A percentile compares a stretch with the other conserved stretches of the same genome.
phyloP scores from a whole-genome alignment of 2,329 filamentous ascomycete genomes.

The Microdochium bolleyi region DNA sequence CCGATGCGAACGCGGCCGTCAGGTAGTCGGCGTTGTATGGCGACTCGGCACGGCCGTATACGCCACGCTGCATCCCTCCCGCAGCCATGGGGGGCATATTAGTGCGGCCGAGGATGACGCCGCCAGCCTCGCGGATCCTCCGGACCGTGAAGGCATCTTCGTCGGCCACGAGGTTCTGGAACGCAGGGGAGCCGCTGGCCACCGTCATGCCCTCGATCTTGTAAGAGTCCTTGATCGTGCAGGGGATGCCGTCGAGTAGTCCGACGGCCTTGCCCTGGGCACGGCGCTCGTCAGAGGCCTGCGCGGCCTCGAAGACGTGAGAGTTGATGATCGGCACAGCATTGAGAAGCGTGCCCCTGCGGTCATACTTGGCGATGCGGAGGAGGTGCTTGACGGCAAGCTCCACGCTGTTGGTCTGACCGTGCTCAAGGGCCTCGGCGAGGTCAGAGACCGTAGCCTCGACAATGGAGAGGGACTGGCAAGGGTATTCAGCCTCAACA shows the following conservation, averaged over 20 bases:
- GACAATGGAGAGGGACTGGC: background rate
- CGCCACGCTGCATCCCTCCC: conserved; percentile 48
- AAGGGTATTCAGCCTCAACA: background rate
- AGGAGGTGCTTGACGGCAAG: conserved; percentile 35
- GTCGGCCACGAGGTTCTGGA: conserved; percentile 37
- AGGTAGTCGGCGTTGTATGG: conserved; percentile 47
- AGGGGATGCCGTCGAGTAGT: conserved; percentile 47
- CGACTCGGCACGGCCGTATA: conserved; percentile 47
- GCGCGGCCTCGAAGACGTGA: conserved; percentile 34
- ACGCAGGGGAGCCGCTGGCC: conserved; percentile 46
- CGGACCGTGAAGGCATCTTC: conserved; percentile 44
- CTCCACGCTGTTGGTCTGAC: conserved; percentile 25
- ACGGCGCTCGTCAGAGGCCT: conserved; percentile 35
- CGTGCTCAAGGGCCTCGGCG: background rate
- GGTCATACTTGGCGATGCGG: conserved; percentile 38
- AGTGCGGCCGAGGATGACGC: conserved; percentile 43
- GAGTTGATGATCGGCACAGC: conserved; percentile 39
- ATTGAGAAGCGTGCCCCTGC: conserved; percentile 29
- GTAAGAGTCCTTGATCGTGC: conserved; percentile 50
- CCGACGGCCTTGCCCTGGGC: conserved; percentile 23
- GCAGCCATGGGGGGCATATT: conserved; percentile 55
- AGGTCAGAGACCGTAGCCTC: background rate
- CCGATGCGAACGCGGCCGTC: conserved; percentile 46
- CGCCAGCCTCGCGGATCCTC: conserved; percentile 37
- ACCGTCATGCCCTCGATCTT: conserved; percentile 44